A percentile compares a stretch with the other conserved stretches of the same genome.
Evolutionary conservation across 805 yeast species (phyloP).

Genomic region (Yarrowia hollandica): DNA sequence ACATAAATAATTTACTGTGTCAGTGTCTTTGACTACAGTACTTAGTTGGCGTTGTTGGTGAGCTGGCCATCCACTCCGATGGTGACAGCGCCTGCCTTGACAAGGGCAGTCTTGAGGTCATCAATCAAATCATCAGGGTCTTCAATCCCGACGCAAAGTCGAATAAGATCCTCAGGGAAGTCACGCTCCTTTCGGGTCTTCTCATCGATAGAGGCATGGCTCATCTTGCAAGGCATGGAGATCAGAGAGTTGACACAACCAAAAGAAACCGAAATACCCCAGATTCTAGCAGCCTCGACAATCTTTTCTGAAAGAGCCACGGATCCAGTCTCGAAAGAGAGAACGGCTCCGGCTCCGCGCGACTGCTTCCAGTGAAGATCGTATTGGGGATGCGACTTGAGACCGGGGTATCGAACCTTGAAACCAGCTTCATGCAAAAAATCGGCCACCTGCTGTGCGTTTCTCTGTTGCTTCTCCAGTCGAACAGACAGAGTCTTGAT

Average conservation of each 20-base stretch:
- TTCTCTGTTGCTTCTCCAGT: slow-evolving; percentile 82
- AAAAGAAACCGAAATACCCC: slow-evolving; percentile 88
- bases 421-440: slow-evolving; percentile 69
- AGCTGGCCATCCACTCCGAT: slow-evolving; percentile 26
- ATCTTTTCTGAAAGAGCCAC: slow-evolving; percentile 64
- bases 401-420: slow-evolving; percentile 83
- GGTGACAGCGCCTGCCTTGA: slow-evolving; percentile 58
- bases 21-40: neutral
- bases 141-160: slow-evolving; percentile 92
- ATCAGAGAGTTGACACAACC: slow-evolving; percentile 92
- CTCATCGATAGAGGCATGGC: slow-evolving; percentile 94
- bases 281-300: slow-evolving; percentile 72
- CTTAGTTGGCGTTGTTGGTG: slow-evolving; percentile 5
- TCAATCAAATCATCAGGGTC: slow-evolving; percentile 73
- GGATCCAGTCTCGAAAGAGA: slow-evolving; percentile 84
- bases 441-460: slow-evolving; percentile 72
- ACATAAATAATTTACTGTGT: slow-evolving; percentile 10
- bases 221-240: slow-evolving; percentile 93
- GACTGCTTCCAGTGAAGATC: slow-evolving; percentile 75
- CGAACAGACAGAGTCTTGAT: slow-evolving; percentile 84
- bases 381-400: slow-evolving; percentile 76
- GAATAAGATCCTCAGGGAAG: slow-evolving; percentile 86
- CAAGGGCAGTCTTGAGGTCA: slow-evolving; percentile 74
- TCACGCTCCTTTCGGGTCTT: slow-evolving; percentile 83
- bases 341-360: slow-evolving; percentile 85